Base-by-base conservation (phyloP, 2,329 filamentous ascomycete species). In the Penicillium capsulatum region DNA sequence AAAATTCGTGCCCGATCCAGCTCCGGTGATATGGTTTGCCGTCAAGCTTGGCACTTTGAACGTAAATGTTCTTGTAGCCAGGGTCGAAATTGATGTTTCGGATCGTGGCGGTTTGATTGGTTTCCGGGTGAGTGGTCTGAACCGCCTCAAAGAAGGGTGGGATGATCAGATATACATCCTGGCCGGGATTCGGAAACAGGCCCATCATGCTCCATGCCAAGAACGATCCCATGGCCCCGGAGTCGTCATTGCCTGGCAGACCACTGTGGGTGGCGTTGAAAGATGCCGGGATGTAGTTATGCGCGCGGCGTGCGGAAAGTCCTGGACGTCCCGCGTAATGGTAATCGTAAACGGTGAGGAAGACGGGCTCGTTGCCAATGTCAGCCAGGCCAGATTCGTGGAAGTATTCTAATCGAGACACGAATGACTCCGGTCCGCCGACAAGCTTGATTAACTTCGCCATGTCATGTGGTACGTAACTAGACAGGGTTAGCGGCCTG, bases 1-100 rank as follows among this genome's bases (percentile, higher is more conserved):
- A 85, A 54, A 86, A 85, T 32, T 70, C 74, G 59, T 86, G 82
- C 38, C 75, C 73, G 17, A 86, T 66, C 81, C 81, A 86, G 58
- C 77, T 86, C 63, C 70, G 76, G 0, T 70, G 76, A 46, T 82
- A 85, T 0, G 67, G 59, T 49, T 69, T 46, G 2, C 82, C 81
- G 54, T 86, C 59, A 11, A 85, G 63, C 7, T 70, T 84, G 2
- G 79, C 82, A 33, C 66, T 78, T 65, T 85, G 81, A 9, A 86
- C 77, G 47, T 76, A 85, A 0, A 84, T 71, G 24, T 71, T 72
- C 48, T 68, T 54, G 48, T 81, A 80, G 0, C 41, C 51, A 0
- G 75, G 56, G 39, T 84, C 80, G 44, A 83, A 84, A 46, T 80
- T 79, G 31, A 78, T 47, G 43, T 74, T 80, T 6, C 70, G 67